Base-by-base conservation (phyloP, 345 rosid genomes). In the Moricandia moricandioides region DNA sequence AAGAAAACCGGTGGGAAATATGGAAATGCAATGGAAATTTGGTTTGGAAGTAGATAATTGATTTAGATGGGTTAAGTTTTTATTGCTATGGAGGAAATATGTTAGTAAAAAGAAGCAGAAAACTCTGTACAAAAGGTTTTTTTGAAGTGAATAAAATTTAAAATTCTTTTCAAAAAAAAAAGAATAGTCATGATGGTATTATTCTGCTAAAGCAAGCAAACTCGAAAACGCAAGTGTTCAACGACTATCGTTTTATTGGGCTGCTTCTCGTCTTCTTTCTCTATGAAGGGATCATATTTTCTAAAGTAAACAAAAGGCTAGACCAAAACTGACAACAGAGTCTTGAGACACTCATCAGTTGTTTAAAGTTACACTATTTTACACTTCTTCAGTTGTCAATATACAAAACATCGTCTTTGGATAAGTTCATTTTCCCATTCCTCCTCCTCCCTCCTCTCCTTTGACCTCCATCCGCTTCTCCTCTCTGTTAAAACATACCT, bases 361-460 rank as follows among this genome's bases (percentile, higher is more conserved):
- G 34, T 11, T 47, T 29, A 43, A 39, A 29, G 57, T 17, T 16
- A 56, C 61, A 56, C n/a, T 65, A 59, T 74, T 12, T 16, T 45
- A 60, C 54, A 18, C 33, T 11, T 77, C 33, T 11, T 77, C 47
- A 71, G 71, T 49, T 77, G 8, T 77, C 72, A 57, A 78, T 72
- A 67, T 67, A 72, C 51, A 72, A 61, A 30, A 92, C 85, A 77
- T 92, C 97, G 35, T 90, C 93, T 70, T 88, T 88, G 1, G 82
- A 72, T 76, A 95, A 79, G 59, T 88, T 82, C 97, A 86, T 90
- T 85, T 92, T 85, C 72, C 96, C 99, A 72, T 84, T 92, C 79
- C 85, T 88, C 76, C 85, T 85, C 77, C 79, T 77, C 37, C 72
- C 78, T 37, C 67, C 78, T 37, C 64, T 88, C 62, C 68, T 54